Base-by-base conservation (phyloP, 176 grass and related monocot species). In the Metroxylon sagu region DNA sequence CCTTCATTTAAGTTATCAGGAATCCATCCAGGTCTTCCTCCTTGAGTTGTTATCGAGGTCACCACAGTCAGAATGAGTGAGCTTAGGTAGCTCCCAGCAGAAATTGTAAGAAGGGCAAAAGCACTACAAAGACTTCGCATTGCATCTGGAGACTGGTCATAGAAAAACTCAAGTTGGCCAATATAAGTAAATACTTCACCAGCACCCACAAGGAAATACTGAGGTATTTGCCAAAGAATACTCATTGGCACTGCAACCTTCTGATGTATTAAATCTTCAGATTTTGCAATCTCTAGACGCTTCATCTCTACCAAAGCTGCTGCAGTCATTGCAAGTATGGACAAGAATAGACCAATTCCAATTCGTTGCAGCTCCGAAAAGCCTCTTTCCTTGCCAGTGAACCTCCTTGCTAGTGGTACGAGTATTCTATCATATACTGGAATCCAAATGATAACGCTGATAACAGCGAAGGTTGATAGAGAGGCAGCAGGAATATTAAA, bases 101-200 rank as follows among this genome's bases (percentile, higher is more conserved):
- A 83, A 16, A 5, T 0, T 1, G 74, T 52, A 15, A 83, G 18
- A 53, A 83, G 77, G 63, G 56, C 72, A 64, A 77, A 82, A 17
- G 80, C 80, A 39, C 62, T 82, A 1, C 62, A 82, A 15, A 57
- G 19, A 43, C 73, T 52, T 3, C 14, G 48, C 74, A 77, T 67
- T 35, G 74, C 53, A 73, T 77, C 68, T 18, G 79, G 79, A 16
- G 79, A 75, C 61, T 82, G 66, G 55, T 65, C 54, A 67, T 82
- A 82, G 61, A 82, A 82, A 73, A 82, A 82, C 67, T 71, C 67
- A 54, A 76, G 25, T 25, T 82, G 61, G 18, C 73, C 66, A 51
- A 72, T 63, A n/a, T 27, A n/a, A 15, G 77, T 57, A 25, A 69
- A 57, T 30, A 59, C 64, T 58, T 73, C 74, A 2, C 74, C 72